A percentile compares a stretch with the other conserved stretches of the same genome.
Conservation (phyloP, 768 basidiomycete species). For the Naganishia friedmannii region DNA sequence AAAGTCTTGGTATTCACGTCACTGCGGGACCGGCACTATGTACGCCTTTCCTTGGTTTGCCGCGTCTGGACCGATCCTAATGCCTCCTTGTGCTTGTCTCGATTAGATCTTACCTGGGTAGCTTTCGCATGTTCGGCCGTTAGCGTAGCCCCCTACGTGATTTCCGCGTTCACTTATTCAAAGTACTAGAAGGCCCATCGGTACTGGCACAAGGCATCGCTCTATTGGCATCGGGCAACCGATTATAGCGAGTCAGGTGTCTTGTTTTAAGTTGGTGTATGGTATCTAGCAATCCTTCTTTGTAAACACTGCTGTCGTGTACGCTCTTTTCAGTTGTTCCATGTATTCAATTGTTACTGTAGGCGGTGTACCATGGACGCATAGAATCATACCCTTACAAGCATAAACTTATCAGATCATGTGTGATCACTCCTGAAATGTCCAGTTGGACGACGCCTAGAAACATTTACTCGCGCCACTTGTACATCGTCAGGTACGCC, state of each 20-base stretch:
- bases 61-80: conserved; percentile 14
- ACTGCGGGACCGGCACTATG: conserved; percentile 45
- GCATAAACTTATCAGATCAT: too few relatives aligned
- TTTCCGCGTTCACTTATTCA: conserved; percentile 47
- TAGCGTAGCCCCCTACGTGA: conserved; percentile 45
- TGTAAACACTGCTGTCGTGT: neutral
- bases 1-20: conserved; percentile 39
- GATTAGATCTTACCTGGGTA: conserved; percentile 48
- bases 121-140: conserved; percentile 46
- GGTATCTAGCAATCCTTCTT: neutral
- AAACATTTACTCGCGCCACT: too few relatives aligned
- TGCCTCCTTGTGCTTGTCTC: neutral
- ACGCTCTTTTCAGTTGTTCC: neutral
- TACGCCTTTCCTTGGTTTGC: conserved; percentile 32
- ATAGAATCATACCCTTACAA: too few relatives aligned
- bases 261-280: neutral
- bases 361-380: neutral
- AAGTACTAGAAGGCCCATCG: conserved; percentile 8
- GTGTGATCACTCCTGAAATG: too few relatives aligned
- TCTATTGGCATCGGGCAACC: too few relatives aligned
- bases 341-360: neutral
- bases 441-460: too few relatives aligned
- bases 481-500: too few relatives aligned
- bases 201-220: neutral
- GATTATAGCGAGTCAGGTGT: neutral